Conservation (phyloP, 1,139 yeast species). For the Scheffersomyces parashehatae region DNA sequence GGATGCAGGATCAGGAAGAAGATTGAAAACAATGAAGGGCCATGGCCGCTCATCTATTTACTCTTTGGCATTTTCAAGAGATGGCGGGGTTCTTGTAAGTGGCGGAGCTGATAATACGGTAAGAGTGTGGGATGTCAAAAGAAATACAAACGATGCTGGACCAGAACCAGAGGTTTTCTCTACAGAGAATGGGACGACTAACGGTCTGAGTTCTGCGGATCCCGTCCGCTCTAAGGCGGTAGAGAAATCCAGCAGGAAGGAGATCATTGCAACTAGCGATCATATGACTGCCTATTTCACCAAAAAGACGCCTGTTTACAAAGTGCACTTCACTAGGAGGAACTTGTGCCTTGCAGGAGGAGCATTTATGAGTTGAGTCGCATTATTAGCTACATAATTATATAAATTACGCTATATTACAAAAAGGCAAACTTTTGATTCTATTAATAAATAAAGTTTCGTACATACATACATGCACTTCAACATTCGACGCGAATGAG, state of each 20-base stretch:
- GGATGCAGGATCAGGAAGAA: slow-evolving; percentile 92
- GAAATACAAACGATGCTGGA: slow-evolving; percentile 77
- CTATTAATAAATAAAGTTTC: no score
- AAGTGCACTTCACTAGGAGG: slow-evolving; percentile 87
- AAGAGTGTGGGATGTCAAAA: slow-evolving; percentile 93
- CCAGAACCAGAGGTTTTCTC: slow-evolving; percentile 77
- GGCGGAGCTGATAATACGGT: slow-evolving; percentile 94
- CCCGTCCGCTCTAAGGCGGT: slow-evolving; percentile 9
- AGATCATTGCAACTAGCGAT: slow-evolving; percentile 78
- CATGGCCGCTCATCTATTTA: slow-evolving; percentile 88
- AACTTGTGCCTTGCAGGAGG: slow-evolving; percentile 94
- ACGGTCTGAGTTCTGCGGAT: slow-evolving; percentile 12
- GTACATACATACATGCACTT: no score
- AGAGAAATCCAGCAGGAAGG: slow-evolving; percentile 55
- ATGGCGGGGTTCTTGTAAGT: slow-evolving; percentile 86
- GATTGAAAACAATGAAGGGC: slow-evolving; percentile 82
- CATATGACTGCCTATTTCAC: slow-evolving; percentile 94
- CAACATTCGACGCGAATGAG: no score
- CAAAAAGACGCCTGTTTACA: slow-evolving; percentile 90
- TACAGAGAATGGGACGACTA: slow-evolving; percentile 18
- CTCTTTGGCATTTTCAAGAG: slow-evolving; percentile 81
- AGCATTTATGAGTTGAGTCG: slow-evolving; percentile 46
- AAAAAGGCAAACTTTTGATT: background rate
- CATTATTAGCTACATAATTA: background rate
- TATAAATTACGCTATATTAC: background rate